A percentile compares a stretch with the other conserved stretches of the same genome.
Conservation (phyloP, 805 yeast genomes). For the Isabelozyma gotoi region DNA sequence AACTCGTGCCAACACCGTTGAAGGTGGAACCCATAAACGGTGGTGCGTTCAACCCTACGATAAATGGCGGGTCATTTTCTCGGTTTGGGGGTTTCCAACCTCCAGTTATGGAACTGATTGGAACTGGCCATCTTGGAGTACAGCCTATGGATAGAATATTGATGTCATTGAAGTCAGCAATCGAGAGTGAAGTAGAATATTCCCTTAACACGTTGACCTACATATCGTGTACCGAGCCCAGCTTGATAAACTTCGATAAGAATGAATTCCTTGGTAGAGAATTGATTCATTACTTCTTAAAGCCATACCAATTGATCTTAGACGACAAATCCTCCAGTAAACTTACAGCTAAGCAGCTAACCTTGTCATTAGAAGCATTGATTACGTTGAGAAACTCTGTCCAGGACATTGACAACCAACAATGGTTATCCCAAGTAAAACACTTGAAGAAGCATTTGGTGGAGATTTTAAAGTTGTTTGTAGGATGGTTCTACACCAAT, state of each 20-base stretch:
- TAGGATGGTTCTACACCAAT: conserved; percentile 30
- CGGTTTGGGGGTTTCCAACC: background rate
- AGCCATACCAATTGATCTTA: conserved; percentile 26
- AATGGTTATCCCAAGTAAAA: conserved; percentile 59
- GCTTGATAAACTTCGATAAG: conserved; percentile 45
- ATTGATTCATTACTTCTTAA: conserved; percentile 33
- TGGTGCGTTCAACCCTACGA: background rate
- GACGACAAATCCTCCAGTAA: conserved; percentile 12
- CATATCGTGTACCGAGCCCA: conserved; percentile 51
- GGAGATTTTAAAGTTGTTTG: conserved; percentile 42
- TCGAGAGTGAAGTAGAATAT: conserved; percentile 70
- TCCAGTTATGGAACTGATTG: conserved; percentile 11
- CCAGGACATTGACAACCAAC: conserved; percentile 83
- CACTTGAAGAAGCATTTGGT: conserved; percentile 47
- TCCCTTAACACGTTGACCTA: conserved; percentile 56
- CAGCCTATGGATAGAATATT: conserved; percentile 64
- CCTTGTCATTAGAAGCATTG: conserved; percentile 45
- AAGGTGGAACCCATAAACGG: background rate
- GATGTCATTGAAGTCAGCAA: conserved; percentile 66
- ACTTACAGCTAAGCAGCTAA: conserved; percentile 18
- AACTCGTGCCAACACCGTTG: background rate
- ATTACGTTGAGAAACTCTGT: conserved; percentile 77
- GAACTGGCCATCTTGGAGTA: conserved; percentile 51
- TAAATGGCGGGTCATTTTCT: background rate
- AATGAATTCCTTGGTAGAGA: conserved; percentile 44